Base-by-base conservation (phyloP, 148 eudicot species). In the Camellia japonica region DNA sequence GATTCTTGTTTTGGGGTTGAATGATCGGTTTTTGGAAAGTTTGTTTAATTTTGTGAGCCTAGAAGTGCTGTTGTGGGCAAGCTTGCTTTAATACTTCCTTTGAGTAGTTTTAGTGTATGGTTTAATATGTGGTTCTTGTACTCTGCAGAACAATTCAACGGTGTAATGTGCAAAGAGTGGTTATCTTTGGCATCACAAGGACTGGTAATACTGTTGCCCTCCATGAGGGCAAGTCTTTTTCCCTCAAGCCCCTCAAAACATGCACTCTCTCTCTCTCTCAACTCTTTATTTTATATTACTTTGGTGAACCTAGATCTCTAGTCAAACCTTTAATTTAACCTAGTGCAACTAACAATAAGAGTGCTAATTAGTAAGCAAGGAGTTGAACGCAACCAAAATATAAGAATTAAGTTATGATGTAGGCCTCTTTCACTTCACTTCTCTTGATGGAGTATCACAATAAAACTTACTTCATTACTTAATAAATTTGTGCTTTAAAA, bases 151-250 rank as follows among this genome's bases (percentile, higher is more conserved):
- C 44, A 65, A 12, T 67, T 13, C 47, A 6, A 41, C n/a, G 2
- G 46, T 10, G 46, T 67, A 41, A 67, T 16, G 15, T 15, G 13
- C 3, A 30, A 67, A 67, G 70, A 67, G 44, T 20, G 15, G 38
- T 30, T 30, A 30, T 30, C 38, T 30, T 30, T 30, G 38, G 68
- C 43, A 41, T 12, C 15, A 38, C 42, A 67, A 41, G 18, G 46
- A 67, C 70, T 67, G 70, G 70, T 41, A 67, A 67, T 41, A 46
- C 43, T 67, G 46, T 43, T 67, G 43, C n/a, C 47, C 15, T 67
- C 18, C 13, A 8, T 18, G 44, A 38, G 70, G 30, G 18, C 12
- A 58, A 58, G 70, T 14, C 6, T 67, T 41, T 65, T 65, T 65
- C 4, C 42, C 30, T 7, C 43, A 2, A 23, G 15, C 42, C 68